Conservation (phyloP, 2,329 filamentous ascomycete species). For the Penicillium sp. region DNA sequence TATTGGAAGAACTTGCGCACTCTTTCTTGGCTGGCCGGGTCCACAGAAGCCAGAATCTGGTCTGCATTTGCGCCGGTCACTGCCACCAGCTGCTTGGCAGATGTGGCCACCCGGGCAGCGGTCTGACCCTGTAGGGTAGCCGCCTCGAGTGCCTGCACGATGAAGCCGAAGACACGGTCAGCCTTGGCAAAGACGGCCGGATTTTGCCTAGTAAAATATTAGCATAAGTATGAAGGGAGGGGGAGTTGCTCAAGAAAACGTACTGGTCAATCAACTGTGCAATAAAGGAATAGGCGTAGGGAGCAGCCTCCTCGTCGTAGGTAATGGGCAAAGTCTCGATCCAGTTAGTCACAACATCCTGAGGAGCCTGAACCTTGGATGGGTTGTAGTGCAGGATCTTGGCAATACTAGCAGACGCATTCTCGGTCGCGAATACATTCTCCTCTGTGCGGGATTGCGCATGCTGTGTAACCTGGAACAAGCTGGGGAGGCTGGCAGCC, state of each 20-base stretch:
- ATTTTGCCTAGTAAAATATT: conserved; percentile 65
- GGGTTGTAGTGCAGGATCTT: conserved; percentile 94
- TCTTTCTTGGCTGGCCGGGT: conserved; percentile 74
- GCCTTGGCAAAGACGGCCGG: conserved; percentile 75
- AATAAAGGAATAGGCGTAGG: conserved; percentile 91
- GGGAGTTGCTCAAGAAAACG: conserved; percentile 44
- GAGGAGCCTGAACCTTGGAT: conserved; percentile 69
- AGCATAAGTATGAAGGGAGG: conserved; percentile 5
- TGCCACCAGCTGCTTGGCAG: conserved; percentile 74
- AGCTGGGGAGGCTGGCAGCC: conserved; percentile 70
- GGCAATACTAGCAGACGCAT: conserved; percentile 91
- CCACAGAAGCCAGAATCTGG: conserved; percentile 71
- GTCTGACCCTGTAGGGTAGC: conserved; percentile 86
- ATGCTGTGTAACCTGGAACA: conserved; percentile 82
- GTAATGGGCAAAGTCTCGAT: conserved; percentile 84
- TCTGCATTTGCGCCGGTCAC: conserved; percentile 72
- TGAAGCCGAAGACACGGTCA: conserved; percentile 76
- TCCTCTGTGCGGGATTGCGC: conserved; percentile 84
- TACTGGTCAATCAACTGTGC: conserved; percentile 91
- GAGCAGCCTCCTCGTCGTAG: conserved; percentile 95
- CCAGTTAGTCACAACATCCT: conserved; percentile 80
- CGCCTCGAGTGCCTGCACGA: conserved; percentile 84
- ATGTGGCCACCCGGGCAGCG: conserved; percentile 70
- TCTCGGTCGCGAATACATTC: conserved; percentile 95
- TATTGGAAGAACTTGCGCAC: conserved; percentile 77